Evolutionary conservation across 768 basidiomycete species (phyloP).

Genomic region (Goffeauzyma gilvescens): DNA sequence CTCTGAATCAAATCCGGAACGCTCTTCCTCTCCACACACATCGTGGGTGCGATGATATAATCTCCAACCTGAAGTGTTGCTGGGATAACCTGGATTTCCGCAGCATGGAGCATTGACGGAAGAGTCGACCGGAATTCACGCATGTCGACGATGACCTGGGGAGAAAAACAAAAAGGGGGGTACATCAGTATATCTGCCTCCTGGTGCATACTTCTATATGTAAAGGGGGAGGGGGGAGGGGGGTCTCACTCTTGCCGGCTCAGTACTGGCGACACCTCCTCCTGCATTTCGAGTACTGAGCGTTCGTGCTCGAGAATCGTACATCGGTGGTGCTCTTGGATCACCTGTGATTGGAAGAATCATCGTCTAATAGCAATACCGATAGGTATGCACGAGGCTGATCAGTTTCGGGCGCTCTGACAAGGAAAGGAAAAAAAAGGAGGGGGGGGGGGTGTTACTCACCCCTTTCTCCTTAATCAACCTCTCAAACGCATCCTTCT

Average conservation of each 20-base stretch:
- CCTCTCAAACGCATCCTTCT: constrained; percentile 83
- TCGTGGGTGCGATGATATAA: constrained; percentile 84
- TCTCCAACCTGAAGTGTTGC: constrained; percentile 87
- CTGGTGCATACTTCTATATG: too few relatives aligned
- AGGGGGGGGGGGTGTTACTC: constrained; percentile 29
- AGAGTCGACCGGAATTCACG: constrained; percentile 86
- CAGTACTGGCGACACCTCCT: constrained; percentile 46
- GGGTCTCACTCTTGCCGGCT: constrained; percentile 38
- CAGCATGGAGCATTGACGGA: constrained; percentile 72
- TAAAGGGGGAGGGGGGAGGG: background rate
- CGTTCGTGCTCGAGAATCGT: constrained; percentile 29
- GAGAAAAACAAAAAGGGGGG: background rate
- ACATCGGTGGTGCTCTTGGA: constrained; percentile 38
- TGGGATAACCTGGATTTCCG: constrained; percentile 61
- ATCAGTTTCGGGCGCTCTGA: too few relatives aligned
- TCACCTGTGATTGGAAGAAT: constrained; percentile 50
- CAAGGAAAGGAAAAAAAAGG: too few relatives aligned
- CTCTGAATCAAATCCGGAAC: constrained; percentile 77
- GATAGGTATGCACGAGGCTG: too few relatives aligned
- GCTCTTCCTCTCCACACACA: constrained; percentile 91
- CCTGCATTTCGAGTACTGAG: constrained; percentile 74
- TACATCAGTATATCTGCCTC: background rate
- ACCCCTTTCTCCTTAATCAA: constrained; percentile 84
- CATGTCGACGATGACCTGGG: constrained; percentile 92
- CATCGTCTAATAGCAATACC: constrained; percentile 57